Evolutionary conservation across 2,329 filamentous ascomycete species (phyloP).

Genomic region (Leptographium radiaticola): DNA sequence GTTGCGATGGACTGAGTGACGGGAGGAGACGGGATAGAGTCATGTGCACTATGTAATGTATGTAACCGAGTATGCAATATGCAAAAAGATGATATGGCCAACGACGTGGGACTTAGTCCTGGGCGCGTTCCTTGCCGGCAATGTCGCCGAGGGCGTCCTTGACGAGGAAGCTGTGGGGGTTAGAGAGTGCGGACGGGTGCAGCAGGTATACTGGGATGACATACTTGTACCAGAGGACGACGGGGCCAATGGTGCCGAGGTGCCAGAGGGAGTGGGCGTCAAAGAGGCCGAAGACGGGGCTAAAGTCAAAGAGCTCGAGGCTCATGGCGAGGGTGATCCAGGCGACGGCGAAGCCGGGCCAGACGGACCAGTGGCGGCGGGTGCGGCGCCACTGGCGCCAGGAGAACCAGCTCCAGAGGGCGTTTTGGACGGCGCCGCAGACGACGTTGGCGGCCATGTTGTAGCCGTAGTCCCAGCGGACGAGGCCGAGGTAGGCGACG

Average conservation of each 20-base stretch:
- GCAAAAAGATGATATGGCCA: not conserved
- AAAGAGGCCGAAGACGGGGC: slow-evolving; percentile 66
- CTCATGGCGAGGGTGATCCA: slow-evolving; percentile 94
- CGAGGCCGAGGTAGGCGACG: slow-evolving; percentile 70
- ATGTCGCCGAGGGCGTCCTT: slow-evolving; percentile 78
- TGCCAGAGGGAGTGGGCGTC: slow-evolving; percentile 97
- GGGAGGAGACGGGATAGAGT: not conserved
- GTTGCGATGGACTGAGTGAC: slow-evolving; percentile 9
- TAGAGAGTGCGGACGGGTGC: slow-evolving; percentile 7
- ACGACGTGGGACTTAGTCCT: slow-evolving; percentile 23
- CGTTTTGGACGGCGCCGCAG: slow-evolving; percentile 66
- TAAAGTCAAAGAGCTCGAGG: slow-evolving; percentile 87
- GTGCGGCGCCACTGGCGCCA: slow-evolving; percentile 58
- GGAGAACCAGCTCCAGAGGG: slow-evolving; percentile 79
- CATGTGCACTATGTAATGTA: not conserved
- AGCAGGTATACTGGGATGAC: slow-evolving; percentile 23
- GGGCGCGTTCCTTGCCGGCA: slow-evolving; percentile 52
- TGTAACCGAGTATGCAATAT: not conserved
- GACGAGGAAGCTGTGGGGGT: slow-evolving; percentile 58
- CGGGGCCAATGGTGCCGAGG: slow-evolving; percentile 78
- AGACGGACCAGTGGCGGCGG: slow-evolving; percentile 66
- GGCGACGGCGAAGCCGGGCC: slow-evolving; percentile 81
- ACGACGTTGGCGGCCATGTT: slow-evolving; percentile 94
- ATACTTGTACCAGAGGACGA: slow-evolving; percentile 89
- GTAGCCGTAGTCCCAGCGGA: slow-evolving; percentile 90